Evolutionary conservation across 352 stramenopile genomes (phyloP), one percentile per base, ranked within the genome.

Genomic region (Phytopythium oedochilum): DNA sequence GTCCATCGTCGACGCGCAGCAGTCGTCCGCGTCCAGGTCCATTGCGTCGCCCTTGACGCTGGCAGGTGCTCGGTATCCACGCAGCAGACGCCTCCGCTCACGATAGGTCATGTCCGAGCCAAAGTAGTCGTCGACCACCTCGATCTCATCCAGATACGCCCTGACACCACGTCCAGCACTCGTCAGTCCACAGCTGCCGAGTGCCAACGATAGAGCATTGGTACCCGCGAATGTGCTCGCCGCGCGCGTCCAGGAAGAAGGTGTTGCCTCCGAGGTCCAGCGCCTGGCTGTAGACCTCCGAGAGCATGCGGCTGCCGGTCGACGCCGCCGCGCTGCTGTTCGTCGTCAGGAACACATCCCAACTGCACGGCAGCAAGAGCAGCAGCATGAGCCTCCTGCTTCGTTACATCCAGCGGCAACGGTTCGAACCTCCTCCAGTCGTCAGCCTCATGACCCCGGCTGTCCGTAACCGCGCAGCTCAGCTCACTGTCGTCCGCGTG

Each of bases 271-370:
- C 78, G 25, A 73, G 74, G 49, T 92, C 82, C 20, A 94, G 66
- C 50, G 90, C 68, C 50, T 82, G 78, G 59, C 84, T 89, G 68
- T 91, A 94, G 57, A 89, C 87, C 29, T 84, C 71, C 23, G 82
- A 91, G 22, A 94, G 63, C 70, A 94, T 63, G 43, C 82, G 82
- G 55, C 79, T 85, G 14, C 84, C 83, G 2, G 75, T 78, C 4
- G 81, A 92, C 22, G 74, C 78, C 17, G 69, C 75, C 15, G 73
- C 69, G 36, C 53, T 68, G 44, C 64, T 82, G 31, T 66, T 73
- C 23, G 73, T 64, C 22, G 78, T 65, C 32, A 68, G 47, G 58
- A 78, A 72, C 17, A 55, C 40, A 39, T 78, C 62, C 71, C 61
- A 84, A 34, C 71, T 81, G 53, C 63, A 63, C 57, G n/a, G 32